Percentiles rank a stretch among this genome's conserved stretches.
phyloP scores from a whole-genome alignment of 2,329 filamentous ascomycete species.

The Colletotrichum viniferum region DNA sequence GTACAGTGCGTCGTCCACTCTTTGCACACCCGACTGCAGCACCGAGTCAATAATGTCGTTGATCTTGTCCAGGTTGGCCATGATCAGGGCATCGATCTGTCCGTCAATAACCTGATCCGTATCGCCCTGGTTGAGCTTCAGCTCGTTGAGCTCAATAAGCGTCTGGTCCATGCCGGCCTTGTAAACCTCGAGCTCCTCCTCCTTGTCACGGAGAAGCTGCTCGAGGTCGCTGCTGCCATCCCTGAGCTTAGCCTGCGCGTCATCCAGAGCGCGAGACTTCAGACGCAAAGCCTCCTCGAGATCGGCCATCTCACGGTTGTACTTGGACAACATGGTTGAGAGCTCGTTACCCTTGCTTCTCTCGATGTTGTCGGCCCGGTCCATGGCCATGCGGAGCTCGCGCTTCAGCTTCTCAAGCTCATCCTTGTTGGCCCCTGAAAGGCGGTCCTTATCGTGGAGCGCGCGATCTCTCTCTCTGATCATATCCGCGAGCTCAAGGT shows the following conservation, averaged over 20 bases:
- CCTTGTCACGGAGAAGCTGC: slow-evolving; percentile 85
- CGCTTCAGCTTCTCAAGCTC: slow-evolving; percentile 94
- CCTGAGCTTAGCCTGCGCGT: slow-evolving; percentile 76
- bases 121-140: slow-evolving; percentile 76
- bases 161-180: slow-evolving; percentile 98
- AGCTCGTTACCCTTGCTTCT: slow-evolving; percentile 93
- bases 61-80: slow-evolving; percentile 88
- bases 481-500: slow-evolving; percentile 98
- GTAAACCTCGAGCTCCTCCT: slow-evolving; percentile 97
- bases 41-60: slow-evolving; percentile 98
- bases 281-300: slow-evolving; percentile 89
- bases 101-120: slow-evolving; percentile 84
- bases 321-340: slow-evolving; percentile 91
- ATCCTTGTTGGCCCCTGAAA: slow-evolving; percentile 86
- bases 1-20: slow-evolving; percentile 95
- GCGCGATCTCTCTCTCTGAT: slow-evolving; percentile 95
- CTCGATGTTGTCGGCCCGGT: slow-evolving; percentile 90
- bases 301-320: slow-evolving; percentile 96
- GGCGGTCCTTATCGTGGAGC: slow-evolving; percentile 88
- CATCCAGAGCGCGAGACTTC: slow-evolving; percentile 87
- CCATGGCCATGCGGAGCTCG: slow-evolving; percentile 88
- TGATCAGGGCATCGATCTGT: slow-evolving; percentile 87
- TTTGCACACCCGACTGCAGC: slow-evolving; percentile 87
- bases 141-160: slow-evolving; percentile 87
- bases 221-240: slow-evolving; percentile 88